These are phyloP conservation scores for Harringtonia aguacate DNA, from an alignment of 2,329 filamentous ascomycete genomes.

Conservation along the genomic window DNA sequence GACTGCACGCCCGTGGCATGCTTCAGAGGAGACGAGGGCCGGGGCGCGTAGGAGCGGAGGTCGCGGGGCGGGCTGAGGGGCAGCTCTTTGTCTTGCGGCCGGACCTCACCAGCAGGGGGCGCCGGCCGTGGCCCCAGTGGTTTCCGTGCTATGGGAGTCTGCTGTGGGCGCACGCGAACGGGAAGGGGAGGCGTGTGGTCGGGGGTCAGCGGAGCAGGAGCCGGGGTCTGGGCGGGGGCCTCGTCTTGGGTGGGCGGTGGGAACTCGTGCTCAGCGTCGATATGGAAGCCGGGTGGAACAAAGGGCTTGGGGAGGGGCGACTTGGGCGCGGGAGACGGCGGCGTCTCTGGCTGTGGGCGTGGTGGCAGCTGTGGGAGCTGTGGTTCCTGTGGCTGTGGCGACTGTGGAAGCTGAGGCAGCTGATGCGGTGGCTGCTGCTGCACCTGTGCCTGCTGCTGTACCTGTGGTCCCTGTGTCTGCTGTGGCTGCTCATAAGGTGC, in stretches of 20 bases:
- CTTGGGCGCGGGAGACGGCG: not conserved
- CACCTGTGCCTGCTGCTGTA: not conserved
- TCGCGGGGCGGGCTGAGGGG: no score
- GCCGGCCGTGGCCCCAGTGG: slow-evolving; percentile 1
- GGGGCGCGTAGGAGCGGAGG: not conserved
- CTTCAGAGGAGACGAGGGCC: no score
- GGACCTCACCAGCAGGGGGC: not conserved
- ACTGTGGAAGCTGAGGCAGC: not conserved
- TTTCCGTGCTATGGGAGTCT: slow-evolving; percentile 3
- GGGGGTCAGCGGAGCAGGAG: not conserved
- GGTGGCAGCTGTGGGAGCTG: not conserved
- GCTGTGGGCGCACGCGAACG: not conserved
- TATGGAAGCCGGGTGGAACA: slow-evolving; percentile 9
- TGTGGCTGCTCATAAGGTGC: no score
- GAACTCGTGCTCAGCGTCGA: slow-evolving; percentile 5
- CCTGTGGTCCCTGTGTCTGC: not conserved
- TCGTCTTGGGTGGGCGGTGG: not conserved
- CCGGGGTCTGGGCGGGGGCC: not conserved
- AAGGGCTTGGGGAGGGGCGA: slow-evolving; percentile 1
- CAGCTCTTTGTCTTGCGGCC: no score
- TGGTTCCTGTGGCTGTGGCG: not conserved
- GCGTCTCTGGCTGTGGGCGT: not conserved
- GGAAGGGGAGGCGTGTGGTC: not conserved
- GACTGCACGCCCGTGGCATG: not conserved
- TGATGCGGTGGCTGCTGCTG: not conserved